phyloP scores from a whole-genome alignment of 2,329 filamentous ascomycete genomes.

The Alternaria sp. region DNA sequence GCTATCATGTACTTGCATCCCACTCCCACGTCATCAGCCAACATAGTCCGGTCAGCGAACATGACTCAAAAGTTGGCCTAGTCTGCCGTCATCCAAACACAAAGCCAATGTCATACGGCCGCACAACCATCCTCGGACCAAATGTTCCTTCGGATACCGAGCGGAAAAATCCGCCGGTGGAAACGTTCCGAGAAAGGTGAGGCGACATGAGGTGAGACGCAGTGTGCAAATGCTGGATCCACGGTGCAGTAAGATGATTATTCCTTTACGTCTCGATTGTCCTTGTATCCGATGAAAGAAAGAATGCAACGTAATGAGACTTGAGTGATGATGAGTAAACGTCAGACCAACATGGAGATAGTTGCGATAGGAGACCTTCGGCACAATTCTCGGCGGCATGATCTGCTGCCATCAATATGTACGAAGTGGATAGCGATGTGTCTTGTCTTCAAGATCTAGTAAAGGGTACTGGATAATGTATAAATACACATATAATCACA shows the following conservation, averaged over 20 bases:
- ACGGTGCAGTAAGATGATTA: background rate
- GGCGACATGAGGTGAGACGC: background rate
- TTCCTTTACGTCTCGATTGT: background rate
- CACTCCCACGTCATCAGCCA: constrained; percentile 19
- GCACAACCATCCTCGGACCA: background rate
- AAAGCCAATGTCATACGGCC: background rate
- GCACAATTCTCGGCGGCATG: background rate
- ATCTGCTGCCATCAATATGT: background rate
- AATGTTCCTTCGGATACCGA: background rate
- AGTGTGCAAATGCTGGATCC: background rate
- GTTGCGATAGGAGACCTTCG: background rate
- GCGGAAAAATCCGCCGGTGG: background rate
- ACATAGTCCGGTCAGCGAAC: constrained; percentile 23
- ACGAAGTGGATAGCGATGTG: background rate
- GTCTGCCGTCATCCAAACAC: background rate
- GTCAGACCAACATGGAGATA: background rate
- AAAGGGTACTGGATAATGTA: background rate
- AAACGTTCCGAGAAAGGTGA: background rate
- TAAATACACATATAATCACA: background rate
- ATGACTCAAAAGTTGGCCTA: background rate
- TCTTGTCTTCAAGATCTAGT: background rate
- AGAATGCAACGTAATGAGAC: background rate
- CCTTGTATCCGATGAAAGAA: background rate
- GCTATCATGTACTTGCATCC: background rate
- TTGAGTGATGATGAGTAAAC: background rate